Base-by-base conservation (phyloP, 352 stramenopile species). In the Pythium aristosporum region DNA sequence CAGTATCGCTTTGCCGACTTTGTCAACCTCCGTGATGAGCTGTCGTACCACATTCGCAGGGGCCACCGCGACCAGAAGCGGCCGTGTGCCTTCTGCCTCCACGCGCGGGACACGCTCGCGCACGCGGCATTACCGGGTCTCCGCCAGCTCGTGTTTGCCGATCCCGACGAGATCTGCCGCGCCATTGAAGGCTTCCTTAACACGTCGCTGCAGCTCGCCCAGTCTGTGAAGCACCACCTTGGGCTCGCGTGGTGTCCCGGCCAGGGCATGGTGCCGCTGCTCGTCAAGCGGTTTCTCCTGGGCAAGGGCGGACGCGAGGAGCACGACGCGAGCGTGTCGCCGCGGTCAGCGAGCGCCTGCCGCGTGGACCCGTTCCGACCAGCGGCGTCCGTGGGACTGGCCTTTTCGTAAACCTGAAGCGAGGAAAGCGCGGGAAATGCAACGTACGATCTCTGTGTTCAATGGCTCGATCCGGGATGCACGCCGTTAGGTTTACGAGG, bases 231-330 rank as follows among this genome's bases (percentile, higher is more conserved):
- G 18, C 23, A 52, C 23, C 39, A 16, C 15, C 48, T 23, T 4
- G 46, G 44, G 12, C n/a, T 46, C 21, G 39, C 25, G 10, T 43
- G 34, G 47, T 65, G 58, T n/a, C n/a, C 18, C 13, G 58, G 48
- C 2, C 48, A 50, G 3, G 48, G 36, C 3, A 58, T 65, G 48
- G 41, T 58, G 18, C 58, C 48, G 15, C 28, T 65, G 39, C 36
- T 65, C 20, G 47, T 58, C 47, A 65, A 65, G 48, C 48, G 30
- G 49, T 58, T 65, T 18, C 13, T 65, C n/a, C 32, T 57, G 13
- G 58, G 57, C n/a, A 48, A 64, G 9, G 47, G 42, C 23, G 48
- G 41, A 21, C 21, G 58, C 36, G 54, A 61, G 9, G 20, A 44
- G 18, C 4, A 34, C 18, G 50, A 56, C 16, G 28, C 20, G 34